These are phyloP conservation scores for Starmerella davenportii DNA, from an alignment of 805 yeast genomes.

Conservation along the genomic window DNA sequence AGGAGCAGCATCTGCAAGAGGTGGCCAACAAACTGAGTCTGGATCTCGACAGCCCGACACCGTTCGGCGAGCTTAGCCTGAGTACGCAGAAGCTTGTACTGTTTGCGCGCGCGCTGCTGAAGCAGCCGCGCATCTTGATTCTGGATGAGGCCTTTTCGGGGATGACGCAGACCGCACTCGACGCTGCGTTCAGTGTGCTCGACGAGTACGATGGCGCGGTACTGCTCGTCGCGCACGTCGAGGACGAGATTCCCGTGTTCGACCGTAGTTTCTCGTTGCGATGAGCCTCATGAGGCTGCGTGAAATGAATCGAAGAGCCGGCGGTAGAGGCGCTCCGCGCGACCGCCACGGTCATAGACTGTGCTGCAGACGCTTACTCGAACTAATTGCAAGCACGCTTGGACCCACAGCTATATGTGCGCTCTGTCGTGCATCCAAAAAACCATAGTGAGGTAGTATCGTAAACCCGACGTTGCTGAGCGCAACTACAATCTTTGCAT, in stretches of 20 bases:
- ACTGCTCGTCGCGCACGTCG: slow-evolving; percentile 66
- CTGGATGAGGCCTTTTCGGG: slow-evolving; percentile 88
- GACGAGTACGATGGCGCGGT: slow-evolving; percentile 51
- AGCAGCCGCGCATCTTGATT: slow-evolving; percentile 59
- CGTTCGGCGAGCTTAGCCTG: slow-evolving; percentile 38
- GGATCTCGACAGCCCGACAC: slow-evolving; percentile 20
- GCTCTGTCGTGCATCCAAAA: too few relatives aligned
- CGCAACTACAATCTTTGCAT: too few relatives aligned
- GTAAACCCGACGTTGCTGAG: too few relatives aligned
- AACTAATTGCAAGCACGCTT: too few relatives aligned
- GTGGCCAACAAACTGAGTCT: slow-evolving; percentile 31
- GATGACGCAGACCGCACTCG: slow-evolving; percentile 50
- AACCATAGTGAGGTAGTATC: too few relatives aligned
- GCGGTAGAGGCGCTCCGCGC: too few relatives aligned
- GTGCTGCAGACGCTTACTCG: too few relatives aligned
- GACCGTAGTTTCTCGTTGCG: slow-evolving; percentile 22
- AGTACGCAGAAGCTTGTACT: slow-evolving; percentile 65
- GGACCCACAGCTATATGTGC: too few relatives aligned
- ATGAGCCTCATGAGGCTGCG: too few relatives aligned
- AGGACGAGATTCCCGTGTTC: slow-evolving; percentile 60
- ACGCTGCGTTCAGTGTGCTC: slow-evolving; percentile 36
- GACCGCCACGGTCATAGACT: too few relatives aligned
- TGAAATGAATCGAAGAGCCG: too few relatives aligned
- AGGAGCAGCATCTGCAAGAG: slow-evolving; percentile 27
- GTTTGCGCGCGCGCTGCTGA: slow-evolving; percentile 59